These are phyloP conservation scores for Ceratobasidium sp. DNA, from an alignment of 1,284 basidiomycete genomes.

Conservation along the genomic window DNA sequence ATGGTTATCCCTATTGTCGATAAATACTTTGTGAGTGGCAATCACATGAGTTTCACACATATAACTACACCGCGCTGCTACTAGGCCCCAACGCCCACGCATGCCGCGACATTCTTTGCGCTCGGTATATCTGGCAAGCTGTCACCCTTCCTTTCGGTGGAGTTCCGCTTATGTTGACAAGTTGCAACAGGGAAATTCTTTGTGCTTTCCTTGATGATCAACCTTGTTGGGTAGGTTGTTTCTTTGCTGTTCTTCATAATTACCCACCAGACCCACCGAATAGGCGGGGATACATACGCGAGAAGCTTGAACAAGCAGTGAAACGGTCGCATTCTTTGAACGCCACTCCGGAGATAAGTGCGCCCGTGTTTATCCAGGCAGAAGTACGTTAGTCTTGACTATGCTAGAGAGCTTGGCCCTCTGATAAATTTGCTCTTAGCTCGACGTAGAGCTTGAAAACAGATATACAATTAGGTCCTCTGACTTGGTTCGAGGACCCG, in stretches of 20 bases:
- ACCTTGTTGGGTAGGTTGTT: constrained; percentile 25
- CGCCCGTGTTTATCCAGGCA: background rate
- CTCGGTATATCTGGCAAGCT: background rate
- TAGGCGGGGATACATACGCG: constrained; percentile 38
- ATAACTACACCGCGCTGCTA: background rate
- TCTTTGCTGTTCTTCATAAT: background rate
- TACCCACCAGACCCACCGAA: background rate
- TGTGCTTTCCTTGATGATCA: background rate
- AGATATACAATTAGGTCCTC: too few relatives aligned
- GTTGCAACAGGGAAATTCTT: background rate
- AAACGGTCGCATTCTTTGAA: background rate
- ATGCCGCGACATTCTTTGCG: background rate
- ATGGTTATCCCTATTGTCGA: background rate
- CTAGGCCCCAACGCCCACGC: background rate
- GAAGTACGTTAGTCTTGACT: background rate
- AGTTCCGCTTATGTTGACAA: background rate
- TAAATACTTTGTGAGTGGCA: background rate
- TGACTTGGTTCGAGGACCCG: too few relatives aligned
- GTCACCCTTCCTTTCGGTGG: background rate
- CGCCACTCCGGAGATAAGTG: background rate
- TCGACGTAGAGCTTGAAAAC: too few relatives aligned
- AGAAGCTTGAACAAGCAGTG: constrained; percentile 8
- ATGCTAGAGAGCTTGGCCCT: too few relatives aligned
- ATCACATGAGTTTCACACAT: background rate
- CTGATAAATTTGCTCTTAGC: too few relatives aligned